Evolutionary conservation across 805 yeast genomes (phyloP), one percentile per base, ranked within the genome.

Genomic region (Novakomyces olei): DNA sequence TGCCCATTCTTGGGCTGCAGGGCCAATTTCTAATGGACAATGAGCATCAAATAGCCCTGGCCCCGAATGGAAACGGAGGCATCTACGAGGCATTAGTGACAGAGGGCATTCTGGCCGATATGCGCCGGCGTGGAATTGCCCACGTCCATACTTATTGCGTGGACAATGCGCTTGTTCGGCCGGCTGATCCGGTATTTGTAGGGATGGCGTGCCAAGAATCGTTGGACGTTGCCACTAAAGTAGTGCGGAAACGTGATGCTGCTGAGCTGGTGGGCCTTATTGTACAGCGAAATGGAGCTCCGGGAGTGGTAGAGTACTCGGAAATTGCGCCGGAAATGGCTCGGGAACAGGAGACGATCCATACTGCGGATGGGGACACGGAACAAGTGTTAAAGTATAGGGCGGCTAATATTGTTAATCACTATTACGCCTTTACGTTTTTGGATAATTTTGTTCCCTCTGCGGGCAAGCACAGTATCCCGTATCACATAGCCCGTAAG

Each of bases 21-120:
- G 98, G 95, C 26, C 66, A 72, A 45, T 65, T 88, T 41, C 61
- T 83, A 36, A 47, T 80, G 47, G 69, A 68, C 39, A 50, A 69
- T 5, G 57, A 63, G 27, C 47, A 55, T 27, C 53, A 61, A 17
- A 61, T 79, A 25, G 72, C 81, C 18, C 75, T 76, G 45, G 77
- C 94, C 5, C 99, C 99, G 1, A 96, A 88, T 53, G 99, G 99
- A 1, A 88, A 88, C 50, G 99, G 99, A 37, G 99, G 99, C 2
- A 60, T 88, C 32, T 88, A 88, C 57, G 73, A 69, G 46, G 96
- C 94, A 1, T 61, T 88, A 26, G 54, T 57, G 43, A 64, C 64
- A 27, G 66, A 72, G 41, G 65, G 67, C 2, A 57, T 83, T 14
- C 46, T 88, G 20, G 64, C 65, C 5, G 93, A 85, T 49, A 67